Conservation (phyloP, 257 asterid species). For the Fraxinus excelsior region DNA sequence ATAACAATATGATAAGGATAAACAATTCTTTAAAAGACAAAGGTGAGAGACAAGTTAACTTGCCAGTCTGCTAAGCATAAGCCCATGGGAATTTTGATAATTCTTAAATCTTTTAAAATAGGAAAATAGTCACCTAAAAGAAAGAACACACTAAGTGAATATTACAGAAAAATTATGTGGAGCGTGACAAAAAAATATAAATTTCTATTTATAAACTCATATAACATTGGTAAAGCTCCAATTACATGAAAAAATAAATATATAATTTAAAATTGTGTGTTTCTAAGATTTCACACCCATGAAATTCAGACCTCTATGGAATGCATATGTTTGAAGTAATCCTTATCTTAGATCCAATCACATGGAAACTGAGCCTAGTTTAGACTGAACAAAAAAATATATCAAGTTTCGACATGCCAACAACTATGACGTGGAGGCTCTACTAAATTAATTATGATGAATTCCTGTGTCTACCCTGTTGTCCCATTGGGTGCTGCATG, state of each 20-base stretch:
- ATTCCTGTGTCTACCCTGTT: neutral
- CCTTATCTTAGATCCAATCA: neutral
- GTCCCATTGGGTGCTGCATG: neutral
- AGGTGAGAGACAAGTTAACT: neutral
- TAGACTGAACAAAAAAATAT: neutral
- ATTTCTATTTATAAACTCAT: neutral
- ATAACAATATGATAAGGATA: neutral
- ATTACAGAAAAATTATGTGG: neutral
- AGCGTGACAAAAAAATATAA: neutral
- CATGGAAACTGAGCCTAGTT: neutral
- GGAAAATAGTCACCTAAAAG: neutral
- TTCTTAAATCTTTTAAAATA: neutral
- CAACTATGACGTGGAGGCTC: constrained; percentile 6
- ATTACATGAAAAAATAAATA: neutral
- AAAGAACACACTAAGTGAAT: neutral
- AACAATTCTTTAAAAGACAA: neutral
- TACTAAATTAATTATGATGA: neutral
- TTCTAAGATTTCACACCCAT: neutral
- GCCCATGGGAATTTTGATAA: neutral
- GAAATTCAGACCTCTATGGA: neutral
- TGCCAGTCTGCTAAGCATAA: neutral
- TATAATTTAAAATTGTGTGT: neutral
- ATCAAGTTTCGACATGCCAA: constrained; percentile 6
- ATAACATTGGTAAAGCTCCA: neutral
- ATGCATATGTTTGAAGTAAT: constrained; percentile 11